Percentiles rank a stretch among this genome's conserved stretches.
Conservation (phyloP, 139 green algal genomes). For the Chlorella sp. region DNA sequence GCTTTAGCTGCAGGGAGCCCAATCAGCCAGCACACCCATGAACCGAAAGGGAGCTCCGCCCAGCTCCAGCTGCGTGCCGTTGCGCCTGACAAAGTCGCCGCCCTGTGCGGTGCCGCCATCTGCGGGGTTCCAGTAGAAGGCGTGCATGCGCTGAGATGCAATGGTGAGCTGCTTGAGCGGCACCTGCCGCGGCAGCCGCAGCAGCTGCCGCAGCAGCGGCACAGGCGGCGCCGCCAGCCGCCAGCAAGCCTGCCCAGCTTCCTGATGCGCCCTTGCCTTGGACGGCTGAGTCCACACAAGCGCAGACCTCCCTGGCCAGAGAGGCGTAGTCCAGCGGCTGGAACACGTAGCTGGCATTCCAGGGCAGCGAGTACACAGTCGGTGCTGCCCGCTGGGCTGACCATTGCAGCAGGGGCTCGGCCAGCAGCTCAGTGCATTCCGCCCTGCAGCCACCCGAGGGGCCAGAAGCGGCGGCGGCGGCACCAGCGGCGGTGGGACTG, state of each 20-base stretch:
- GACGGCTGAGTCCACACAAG: not conserved
- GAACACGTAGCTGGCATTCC: not conserved
- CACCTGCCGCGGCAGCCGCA: too few relatives aligned
- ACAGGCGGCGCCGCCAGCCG: not conserved
- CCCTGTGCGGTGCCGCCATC: not conserved
- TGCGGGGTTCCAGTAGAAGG: not conserved
- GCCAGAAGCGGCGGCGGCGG: too few relatives aligned
- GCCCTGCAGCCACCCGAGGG: not conserved
- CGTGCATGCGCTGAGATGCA: not conserved
- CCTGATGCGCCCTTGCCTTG: too few relatives aligned
- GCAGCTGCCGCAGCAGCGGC: not conserved
- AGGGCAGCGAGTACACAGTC: not conserved
- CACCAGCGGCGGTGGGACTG: too few relatives aligned
- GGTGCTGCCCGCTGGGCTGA: not conserved
- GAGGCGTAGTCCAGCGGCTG: not conserved
- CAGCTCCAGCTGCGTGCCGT: not conserved
- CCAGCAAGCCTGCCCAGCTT: not conserved
- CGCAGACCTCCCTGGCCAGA: not conserved
- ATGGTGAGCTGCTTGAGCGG: not conserved
- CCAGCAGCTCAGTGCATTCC: not conserved
- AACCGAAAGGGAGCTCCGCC: not conserved
- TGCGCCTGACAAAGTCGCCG: not conserved
- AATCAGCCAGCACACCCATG: not conserved
- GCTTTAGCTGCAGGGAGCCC: too few relatives aligned
- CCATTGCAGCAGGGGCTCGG: not conserved